These are phyloP conservation scores for Blastobotrys apis DNA, from an alignment of 1,139 yeast species.

Conservation along the genomic window DNA sequence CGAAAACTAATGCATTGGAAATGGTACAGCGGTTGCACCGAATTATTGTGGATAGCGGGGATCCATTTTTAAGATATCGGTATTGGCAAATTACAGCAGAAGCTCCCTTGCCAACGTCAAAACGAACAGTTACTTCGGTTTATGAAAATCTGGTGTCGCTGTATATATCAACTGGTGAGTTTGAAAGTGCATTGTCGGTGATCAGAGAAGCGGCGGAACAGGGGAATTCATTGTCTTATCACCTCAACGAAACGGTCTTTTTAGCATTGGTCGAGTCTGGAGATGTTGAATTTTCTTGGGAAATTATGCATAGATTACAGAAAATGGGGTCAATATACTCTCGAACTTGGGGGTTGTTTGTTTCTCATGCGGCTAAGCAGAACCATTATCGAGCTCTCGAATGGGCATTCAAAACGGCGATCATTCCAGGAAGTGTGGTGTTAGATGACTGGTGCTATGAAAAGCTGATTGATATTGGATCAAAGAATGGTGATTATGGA, in stretches of 20 bases:
- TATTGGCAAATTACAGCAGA: conserved; percentile 9
- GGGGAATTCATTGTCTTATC: conserved; percentile 21
- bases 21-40: conserved; percentile 15
- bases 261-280: conserved; percentile 25
- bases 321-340: conserved; percentile 25
- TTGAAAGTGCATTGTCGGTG: conserved; percentile 28
- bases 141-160: conserved; percentile 22
- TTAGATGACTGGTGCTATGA: conserved; percentile 31
- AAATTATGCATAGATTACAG: conserved; percentile 27
- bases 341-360: conserved; percentile 36
- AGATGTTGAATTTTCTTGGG: conserved; percentile 32
- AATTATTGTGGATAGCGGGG: conserved; percentile 16
- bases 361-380: conserved; percentile 26
- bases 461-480: conserved; percentile 29
- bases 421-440: conserved; percentile 31
- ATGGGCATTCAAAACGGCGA: conserved; percentile 32
- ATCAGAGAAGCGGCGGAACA: conserved; percentile 26
- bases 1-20: conserved; percentile 8
- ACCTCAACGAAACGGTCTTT: conserved; percentile 30
- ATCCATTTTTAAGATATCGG: conserved; percentile 16
- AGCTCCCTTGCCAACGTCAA: conserved; percentile 5
- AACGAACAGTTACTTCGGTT: background rate
- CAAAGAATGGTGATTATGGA: conserved; percentile 24
- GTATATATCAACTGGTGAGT: conserved; percentile 22
- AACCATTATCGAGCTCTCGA: conserved; percentile 26